Conservation (phyloP, 1,284 basidiomycete species). For the Ceratobasidium sp. region DNA sequence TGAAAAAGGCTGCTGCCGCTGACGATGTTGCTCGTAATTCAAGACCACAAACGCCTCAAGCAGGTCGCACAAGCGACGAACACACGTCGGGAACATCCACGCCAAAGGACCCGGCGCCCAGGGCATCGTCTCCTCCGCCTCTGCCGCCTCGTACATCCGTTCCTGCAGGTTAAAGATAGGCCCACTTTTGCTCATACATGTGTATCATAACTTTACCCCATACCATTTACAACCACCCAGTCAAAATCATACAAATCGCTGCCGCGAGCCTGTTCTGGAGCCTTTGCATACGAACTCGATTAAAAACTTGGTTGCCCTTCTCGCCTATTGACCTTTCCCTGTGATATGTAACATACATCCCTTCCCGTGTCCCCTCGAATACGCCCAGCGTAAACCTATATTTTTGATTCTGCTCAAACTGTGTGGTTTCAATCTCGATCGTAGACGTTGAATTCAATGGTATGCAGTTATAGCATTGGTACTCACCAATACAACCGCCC, state of each 20-base stretch:
- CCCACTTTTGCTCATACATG: not conserved
- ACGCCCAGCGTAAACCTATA: not conserved
- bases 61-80: not conserved
- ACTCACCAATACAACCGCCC: too few species aligned
- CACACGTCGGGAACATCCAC: constrained; percentile 24
- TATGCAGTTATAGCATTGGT: too few species aligned
- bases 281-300: not conserved
- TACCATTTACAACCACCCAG: constrained; percentile 1
- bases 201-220: constrained; percentile 23
- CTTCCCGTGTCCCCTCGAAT: not conserved
- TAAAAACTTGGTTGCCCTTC: not conserved
- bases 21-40: constrained; percentile 22
- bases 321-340: not conserved
- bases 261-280: not conserved
- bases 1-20: constrained; percentile 34
- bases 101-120: constrained; percentile 1
- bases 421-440: not conserved
- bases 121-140: constrained; percentile 32
- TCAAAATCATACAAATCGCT: not conserved
- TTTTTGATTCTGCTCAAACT: not conserved
- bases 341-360: constrained; percentile 20
- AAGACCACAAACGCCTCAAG: constrained; percentile 17
- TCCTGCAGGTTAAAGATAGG: constrained; percentile 7
- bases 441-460: not conserved
- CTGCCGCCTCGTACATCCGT: constrained; percentile 33